Conservation (phyloP, 1,284 basidiomycete species). For the Pholiota adiposa region DNA sequence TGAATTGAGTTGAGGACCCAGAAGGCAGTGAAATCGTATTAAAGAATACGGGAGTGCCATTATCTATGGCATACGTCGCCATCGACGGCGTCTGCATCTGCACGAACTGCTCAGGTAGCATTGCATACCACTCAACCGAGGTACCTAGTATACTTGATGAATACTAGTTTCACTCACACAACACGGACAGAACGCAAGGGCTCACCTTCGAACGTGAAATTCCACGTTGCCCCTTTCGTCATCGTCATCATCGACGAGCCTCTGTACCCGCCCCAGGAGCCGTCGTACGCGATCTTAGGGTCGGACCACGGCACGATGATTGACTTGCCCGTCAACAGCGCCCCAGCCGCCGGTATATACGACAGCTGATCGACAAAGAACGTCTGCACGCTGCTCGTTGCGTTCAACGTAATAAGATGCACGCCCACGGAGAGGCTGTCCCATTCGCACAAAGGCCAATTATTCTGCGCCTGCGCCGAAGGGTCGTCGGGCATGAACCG, state of each 20-base stretch:
- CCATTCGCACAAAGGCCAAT: not conserved
- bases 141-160: not conserved
- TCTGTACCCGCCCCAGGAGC: not conserved
- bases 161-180: not conserved
- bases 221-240: not conserved
- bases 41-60: not conserved
- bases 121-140: not conserved
- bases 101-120: not conserved
- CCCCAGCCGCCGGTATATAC: not conserved
- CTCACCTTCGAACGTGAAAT: not conserved
- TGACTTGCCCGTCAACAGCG: not conserved
- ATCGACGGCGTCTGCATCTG: not conserved
- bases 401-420: not conserved
- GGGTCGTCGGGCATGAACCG: not conserved
- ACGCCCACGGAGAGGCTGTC: not conserved
- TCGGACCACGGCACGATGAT: not conserved
- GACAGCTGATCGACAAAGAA: not conserved
- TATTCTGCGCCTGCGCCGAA: not conserved
- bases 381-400: not conserved
- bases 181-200: not conserved
- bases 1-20: not conserved
- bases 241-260: not conserved
- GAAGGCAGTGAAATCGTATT: not conserved
- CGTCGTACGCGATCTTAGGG: not conserved
- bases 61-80: not conserved